A percentile compares a stretch with the other conserved stretches of the same genome.
These are phyloP conservation scores for Ophiostoma piceae DNA, from an alignment of 2,329 filamentous ascomycete species.

Conservation along the genomic window DNA sequence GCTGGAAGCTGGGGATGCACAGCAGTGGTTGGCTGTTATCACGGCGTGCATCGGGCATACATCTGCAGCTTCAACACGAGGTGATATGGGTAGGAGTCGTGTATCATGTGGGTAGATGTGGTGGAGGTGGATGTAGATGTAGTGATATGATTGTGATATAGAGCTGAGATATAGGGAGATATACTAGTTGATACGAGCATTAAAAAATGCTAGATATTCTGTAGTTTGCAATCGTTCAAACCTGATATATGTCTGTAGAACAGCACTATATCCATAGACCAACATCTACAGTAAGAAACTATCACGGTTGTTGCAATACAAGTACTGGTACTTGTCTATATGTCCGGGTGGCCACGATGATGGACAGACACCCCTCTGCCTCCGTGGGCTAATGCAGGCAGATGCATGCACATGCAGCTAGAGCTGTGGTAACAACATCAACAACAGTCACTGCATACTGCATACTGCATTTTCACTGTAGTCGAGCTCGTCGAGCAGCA, in stretches of 20 bases:
- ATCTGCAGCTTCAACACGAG: slow-evolving; percentile 13
- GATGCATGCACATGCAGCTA: slow-evolving; percentile 7
- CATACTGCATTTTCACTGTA: background rate
- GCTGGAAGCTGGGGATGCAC: background rate
- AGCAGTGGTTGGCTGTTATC: background rate
- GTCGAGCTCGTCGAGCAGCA: background rate
- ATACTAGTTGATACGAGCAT: background rate
- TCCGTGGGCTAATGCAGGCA: background rate
- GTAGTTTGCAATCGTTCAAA: background rate
- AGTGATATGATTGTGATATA: background rate
- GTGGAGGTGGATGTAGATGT: background rate
- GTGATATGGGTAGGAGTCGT: background rate
- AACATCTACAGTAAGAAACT: too few relatives aligned
- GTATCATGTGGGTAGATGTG: background rate
- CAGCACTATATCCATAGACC: too few relatives aligned
- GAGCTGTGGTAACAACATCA: background rate
- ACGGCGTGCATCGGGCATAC: slow-evolving; percentile 14
- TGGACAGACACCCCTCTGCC: slow-evolving; percentile 10
- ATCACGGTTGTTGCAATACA: slow-evolving; percentile 12
- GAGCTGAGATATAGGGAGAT: background rate
- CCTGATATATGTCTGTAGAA: too few relatives aligned
- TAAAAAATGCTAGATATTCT: background rate
- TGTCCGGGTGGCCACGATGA: slow-evolving; percentile 2
- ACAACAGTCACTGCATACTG: background rate
- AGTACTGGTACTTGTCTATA: slow-evolving; percentile 16